Base-by-base conservation (phyloP, 2,329 filamentous ascomycete species). In the Pyrenochaeta sp. region DNA sequence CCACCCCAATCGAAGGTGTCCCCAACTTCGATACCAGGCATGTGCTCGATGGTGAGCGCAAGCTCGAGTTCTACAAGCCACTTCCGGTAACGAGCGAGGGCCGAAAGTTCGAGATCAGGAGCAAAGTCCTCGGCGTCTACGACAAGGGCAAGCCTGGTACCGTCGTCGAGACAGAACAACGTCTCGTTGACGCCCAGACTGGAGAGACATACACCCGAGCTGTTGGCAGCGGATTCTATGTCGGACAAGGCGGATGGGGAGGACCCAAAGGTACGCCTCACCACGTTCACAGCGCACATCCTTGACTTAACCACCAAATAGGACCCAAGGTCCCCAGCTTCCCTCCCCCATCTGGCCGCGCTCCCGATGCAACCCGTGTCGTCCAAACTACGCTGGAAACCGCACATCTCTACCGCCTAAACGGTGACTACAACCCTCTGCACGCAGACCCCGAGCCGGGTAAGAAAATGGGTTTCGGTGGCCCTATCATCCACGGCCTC, bases 391-490 rank as follows among this genome's bases (percentile, higher is more conserved):
- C 77, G 18, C 66, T 76, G 39, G 84, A 92, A 75, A 89, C 89
- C 4, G 84, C 89, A 7, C 81, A 70, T 35, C 53, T 64, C 24
- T 63, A 67, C 52, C 82, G 90, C 52, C 81, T 96, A 36, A 96
- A 96, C 61, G 91, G 91, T 55, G 92, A 96, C 76, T 96, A 96
- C 75, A 96, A 96, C 77, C 92, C 91, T 19, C 84, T 96, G 23
- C 91, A 96, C 69, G 90, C 90, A 6, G 89, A 88, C 13, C 90
- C 90, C 9, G 89, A 90, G 73, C 89, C 90, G 0, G 90, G 90
- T 48, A 75, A 83, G 72, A 87, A 90, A 75, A 96, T 96, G 89
- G 91, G 92, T 48, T 96, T 96, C 59, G 89, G 90, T 19, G 91
- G 91, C 22, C 79, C 84, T 58, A 96, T 96, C 71, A 88, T 96